These are phyloP conservation scores for Mycena galopus DNA, from an alignment of 768 basidiomycete genomes.

Conservation along the genomic window DNA sequence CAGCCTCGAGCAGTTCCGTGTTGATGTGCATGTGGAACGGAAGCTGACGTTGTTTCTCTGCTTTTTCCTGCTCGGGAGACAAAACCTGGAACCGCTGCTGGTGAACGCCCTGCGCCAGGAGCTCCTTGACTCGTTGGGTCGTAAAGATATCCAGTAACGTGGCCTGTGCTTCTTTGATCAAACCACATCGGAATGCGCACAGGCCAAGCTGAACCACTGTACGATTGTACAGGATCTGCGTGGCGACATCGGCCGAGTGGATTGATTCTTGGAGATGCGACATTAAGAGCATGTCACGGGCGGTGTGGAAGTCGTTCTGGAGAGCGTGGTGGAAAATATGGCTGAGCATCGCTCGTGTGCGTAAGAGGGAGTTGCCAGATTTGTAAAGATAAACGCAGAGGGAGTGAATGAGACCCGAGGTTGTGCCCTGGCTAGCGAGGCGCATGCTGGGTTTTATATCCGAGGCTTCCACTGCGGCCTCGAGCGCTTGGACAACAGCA, in stretches of 20 bases:
- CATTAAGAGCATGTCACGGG: conserved; percentile 98
- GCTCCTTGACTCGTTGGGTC: conserved; percentile 96
- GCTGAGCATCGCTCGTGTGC: conserved; percentile 96
- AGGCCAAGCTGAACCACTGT: conserved; percentile 97
- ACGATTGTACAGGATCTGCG: conserved; percentile 98
- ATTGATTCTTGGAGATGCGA: conserved; percentile 98
- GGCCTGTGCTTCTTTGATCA: conserved; percentile 93
- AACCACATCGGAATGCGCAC: conserved; percentile 94
- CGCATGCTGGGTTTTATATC: conserved; percentile 74
- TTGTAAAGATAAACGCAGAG: conserved; percentile 95
- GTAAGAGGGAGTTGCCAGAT: conserved; percentile 89
- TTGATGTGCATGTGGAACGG: conserved; percentile 99
- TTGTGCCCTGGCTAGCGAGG: conserved; percentile 65
- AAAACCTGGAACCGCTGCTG: conserved; percentile 90
- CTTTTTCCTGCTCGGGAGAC: conserved; percentile 95
- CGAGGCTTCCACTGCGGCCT: conserved; percentile 71
- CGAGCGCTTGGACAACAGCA: conserved; percentile 90
- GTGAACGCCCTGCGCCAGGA: conserved; percentile 96
- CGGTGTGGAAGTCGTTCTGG: conserved; percentile 96
- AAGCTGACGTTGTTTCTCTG: conserved; percentile 94
- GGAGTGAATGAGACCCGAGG: conserved; percentile 86
- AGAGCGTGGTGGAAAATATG: conserved; percentile 98
- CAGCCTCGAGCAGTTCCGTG: conserved; percentile 96
- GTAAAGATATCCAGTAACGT: conserved; percentile 96
- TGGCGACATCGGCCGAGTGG: conserved; percentile 95